Base-by-base conservation (phyloP, 2,329 filamentous ascomycete species). In the Aspergillus unguis region DNA sequence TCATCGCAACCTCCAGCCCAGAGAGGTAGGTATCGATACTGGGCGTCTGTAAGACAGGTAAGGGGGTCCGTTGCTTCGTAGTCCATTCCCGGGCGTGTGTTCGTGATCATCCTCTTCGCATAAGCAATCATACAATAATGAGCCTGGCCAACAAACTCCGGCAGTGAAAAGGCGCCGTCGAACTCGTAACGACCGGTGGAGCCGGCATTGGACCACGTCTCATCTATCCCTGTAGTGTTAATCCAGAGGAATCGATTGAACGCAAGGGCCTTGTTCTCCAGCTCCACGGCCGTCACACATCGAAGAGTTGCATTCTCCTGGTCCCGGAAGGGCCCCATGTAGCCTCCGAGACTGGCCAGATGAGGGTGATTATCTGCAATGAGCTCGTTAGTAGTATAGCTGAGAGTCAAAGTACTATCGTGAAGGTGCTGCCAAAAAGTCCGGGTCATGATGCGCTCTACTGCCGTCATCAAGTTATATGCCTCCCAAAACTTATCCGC, bases 1-100 rank as follows among this genome's bases (percentile, higher is more conserved):
- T 82, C 79, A 44, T 81, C 75, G 29, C 76, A 67, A 1, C 79
- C 85, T 3, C 80, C 84, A 0, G 83, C 84, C 84, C 84, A 88
- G 3, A 87, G 71, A 0, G 85, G 85, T 3, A 88, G 73, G 57
- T 78, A 87, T 52, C 80, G 80, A 58, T 81, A 77, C 68, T 88
- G 85, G 2, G 80, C 71, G 3, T 81, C 75, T 0, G 71, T 69
- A 1, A 88, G 73, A 4, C 74, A 77, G 0, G 85, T 73, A 0
- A 85, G 65, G 2, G 66, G 74, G 44, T 76, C 70, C 8, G 71
- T 71, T 0, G 67, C 29, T 3, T 59, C 53, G 25, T 63, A 59
- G 3, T 45, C 47, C 17, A 64, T 52, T 4, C 44, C 36, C 6
- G 40, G 6, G 35, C 59, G 50, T 1, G 46, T 25, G 10, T 56